These are phyloP conservation scores for Ceratocystis papillata DNA, from an alignment of 2,329 filamentous ascomycete species.

Conservation along the genomic window DNA sequence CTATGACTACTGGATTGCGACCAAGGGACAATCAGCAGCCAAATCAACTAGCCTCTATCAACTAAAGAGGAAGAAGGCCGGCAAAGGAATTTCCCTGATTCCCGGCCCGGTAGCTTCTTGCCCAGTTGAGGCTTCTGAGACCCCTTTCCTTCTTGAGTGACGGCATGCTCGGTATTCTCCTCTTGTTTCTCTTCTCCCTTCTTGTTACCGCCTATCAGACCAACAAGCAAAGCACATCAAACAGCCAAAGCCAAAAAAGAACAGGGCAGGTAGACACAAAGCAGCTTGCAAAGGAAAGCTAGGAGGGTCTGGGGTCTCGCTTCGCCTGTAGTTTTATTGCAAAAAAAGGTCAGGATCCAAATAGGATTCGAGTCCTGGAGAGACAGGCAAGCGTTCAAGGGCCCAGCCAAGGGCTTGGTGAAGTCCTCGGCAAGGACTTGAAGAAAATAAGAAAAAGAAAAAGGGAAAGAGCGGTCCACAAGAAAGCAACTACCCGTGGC, in stretches of 20 bases:
- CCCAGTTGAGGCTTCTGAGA: not conserved
- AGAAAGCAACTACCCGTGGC: not conserved
- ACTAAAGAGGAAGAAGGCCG: not conserved
- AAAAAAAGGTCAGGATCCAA: not conserved
- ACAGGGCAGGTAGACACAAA: not conserved
- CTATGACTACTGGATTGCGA: not conserved
- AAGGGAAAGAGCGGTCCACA: not conserved
- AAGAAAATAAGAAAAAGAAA: not conserved
- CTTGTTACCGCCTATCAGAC: not conserved
- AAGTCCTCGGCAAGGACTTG: slow-evolving; percentile 5
- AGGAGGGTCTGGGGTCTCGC: not conserved
- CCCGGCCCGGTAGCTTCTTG: not conserved
- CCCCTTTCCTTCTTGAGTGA: not conserved
- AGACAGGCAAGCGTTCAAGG: not conserved
- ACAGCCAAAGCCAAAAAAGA: not conserved
- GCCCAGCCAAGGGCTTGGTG: not conserved
- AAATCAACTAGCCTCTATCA: not conserved
- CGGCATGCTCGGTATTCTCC: no score
- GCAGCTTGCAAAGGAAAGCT: not conserved
- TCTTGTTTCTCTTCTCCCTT: no score
- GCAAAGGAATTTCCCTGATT: not conserved
- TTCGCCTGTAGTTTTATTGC: slow-evolving; percentile 2
- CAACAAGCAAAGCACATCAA: not conserved
- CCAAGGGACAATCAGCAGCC: not conserved
- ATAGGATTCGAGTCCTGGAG: slow-evolving; percentile 2